Percentiles rank a stretch among this genome's conserved stretches.
Conservation (phyloP, 345 rosid genomes). For the Lepidium aucheri region DNA sequence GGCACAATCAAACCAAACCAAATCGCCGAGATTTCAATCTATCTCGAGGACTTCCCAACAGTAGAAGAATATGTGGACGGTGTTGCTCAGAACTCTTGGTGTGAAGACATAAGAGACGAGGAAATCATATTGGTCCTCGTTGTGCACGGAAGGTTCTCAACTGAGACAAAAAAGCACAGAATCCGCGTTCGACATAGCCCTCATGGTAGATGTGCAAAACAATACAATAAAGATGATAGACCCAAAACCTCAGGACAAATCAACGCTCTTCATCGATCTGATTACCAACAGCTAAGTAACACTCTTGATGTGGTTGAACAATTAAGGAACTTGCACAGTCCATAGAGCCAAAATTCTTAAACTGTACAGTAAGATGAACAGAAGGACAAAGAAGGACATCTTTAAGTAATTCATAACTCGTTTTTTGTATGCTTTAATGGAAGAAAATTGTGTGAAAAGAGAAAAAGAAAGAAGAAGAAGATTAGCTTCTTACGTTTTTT, state of each 20-base stretch:
- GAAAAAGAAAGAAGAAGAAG: neutral
- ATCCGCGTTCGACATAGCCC: constrained; percentile 69
- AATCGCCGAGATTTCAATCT: constrained; percentile 43
- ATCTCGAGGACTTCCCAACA: constrained; percentile 56
- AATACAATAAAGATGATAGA: constrained; percentile 19
- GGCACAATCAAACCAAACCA: constrained; percentile 56
- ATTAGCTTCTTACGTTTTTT: constrained; percentile 15
- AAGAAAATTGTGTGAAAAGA: neutral
- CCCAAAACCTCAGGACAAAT: constrained; percentile 24
- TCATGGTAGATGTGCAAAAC: constrained; percentile 26
- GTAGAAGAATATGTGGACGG: constrained; percentile 64
- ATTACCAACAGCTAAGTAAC: constrained; percentile 60
- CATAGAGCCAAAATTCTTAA: constrained; percentile 23
- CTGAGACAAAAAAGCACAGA: constrained; percentile 50
- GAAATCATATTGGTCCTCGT: constrained; percentile 50
- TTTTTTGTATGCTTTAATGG: constrained; percentile 5
- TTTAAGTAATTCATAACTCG: neutral
- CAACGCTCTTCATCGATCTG: constrained; percentile 61
- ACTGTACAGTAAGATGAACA: constrained; percentile 17
- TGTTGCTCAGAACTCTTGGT: constrained; percentile 63
- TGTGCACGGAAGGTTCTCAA: constrained; percentile 54
- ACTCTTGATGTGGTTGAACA: constrained; percentile 73
- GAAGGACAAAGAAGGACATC: neutral
- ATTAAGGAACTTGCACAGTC: constrained; percentile 64
- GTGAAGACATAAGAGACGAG: constrained; percentile 62